Base-by-base conservation (phyloP, 371 early-diverging fungal species). In the Mucor irregularis region DNA sequence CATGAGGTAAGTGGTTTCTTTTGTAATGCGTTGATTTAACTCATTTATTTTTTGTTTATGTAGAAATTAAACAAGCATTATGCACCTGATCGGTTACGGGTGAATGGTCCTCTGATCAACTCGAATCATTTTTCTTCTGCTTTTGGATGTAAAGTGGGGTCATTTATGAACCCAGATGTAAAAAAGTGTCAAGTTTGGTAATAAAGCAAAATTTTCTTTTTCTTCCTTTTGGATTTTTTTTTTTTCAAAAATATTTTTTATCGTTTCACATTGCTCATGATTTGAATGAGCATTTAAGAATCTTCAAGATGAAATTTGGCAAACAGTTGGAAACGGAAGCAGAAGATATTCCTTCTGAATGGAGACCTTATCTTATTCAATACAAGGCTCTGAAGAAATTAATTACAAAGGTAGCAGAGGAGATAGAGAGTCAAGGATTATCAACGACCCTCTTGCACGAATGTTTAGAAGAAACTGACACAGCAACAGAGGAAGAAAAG, bases 71-170 rank as follows among this genome's bases (percentile, higher is more conserved):
- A 35, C 4, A 37, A 42, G 17, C 33, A 54, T 9, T 26, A 9
- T 61, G 64, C 89, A 1, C 89, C 90, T 1, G 69, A 75, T 47
- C 48, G 65, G 17, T 77, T 76, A 71, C 71, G 93, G 34, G 88
- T 89, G 30, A 87, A 85, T 43, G 89, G 86, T 17, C 87, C 80
- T 2, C 53, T 89, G 28, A 73, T 73, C 30, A 90, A 90, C 65
- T 83, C 85, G 0, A 14, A 51, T 7, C 78, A 84, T 42, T 92
- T 92, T 77, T 71, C 87, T 2, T 56, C 77, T 22, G 79, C 84
- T 10, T 92, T 86, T 62, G 51, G 64, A 5, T 92, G 93, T 54
- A 68, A 71, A 48, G 52, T 49, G 16, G 79, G 78, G 2, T 60
- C 74, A 1, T 42, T 62, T 16, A 86, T 86, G 87, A 82, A 86